A percentile compares a stretch with the other conserved stretches of the same genome.
Evolutionary conservation across 2,329 filamentous ascomycete genomes (phyloP).

Genomic region (Fusarium phyllophilum): DNA sequence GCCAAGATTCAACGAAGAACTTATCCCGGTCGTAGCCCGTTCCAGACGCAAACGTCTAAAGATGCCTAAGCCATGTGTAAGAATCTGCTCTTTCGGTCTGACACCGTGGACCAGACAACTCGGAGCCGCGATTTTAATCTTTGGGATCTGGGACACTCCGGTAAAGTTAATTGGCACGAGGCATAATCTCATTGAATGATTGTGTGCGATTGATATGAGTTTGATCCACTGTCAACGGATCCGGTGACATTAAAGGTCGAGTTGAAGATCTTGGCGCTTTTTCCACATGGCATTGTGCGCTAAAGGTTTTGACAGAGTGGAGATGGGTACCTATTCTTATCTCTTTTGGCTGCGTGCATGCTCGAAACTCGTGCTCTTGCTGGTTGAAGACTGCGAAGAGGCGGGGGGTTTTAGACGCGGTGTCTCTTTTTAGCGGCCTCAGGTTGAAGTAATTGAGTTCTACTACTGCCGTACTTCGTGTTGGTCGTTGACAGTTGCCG

Average conservation of each 20-base stretch:
- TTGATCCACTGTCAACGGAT: conserved; percentile 1
- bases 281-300: not conserved
- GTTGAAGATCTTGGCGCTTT: not conserved
- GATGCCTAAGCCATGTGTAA: not conserved
- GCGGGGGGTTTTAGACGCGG: not conserved
- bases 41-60: not conserved
- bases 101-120: not conserved
- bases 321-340: not conserved
- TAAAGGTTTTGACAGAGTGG: not conserved
- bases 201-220: not conserved
- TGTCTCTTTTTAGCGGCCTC: not conserved
- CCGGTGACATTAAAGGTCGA: not conserved
- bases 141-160: not conserved
- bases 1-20: not conserved
- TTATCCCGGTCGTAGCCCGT: not conserved
- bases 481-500: not conserved
- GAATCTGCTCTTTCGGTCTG: not conserved
- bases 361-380: not conserved
- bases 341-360: not conserved
- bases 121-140: conserved; percentile 7
- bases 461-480: not conserved
- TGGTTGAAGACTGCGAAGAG: not conserved
- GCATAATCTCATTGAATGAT: not conserved
- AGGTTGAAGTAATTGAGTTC: not conserved
- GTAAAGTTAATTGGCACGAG: not conserved